Percentiles rank a stretch among this genome's conserved stretches.
Conservation (phyloP, 1,284 basidiomycete genomes). For the Retiboletus flavoniger region DNA sequence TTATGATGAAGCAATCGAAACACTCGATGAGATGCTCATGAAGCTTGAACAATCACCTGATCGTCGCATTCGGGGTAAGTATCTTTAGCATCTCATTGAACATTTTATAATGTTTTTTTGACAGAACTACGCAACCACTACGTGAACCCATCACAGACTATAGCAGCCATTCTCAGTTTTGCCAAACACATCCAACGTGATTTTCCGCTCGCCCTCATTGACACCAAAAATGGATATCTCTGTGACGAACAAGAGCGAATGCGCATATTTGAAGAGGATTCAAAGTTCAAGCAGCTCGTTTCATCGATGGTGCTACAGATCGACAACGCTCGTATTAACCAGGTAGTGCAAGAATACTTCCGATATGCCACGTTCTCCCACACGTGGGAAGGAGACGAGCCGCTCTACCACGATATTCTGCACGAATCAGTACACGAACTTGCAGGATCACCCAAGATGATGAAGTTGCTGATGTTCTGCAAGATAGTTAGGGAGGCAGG, state of each 20-base stretch:
- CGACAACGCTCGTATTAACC: slow-evolving; percentile 6
- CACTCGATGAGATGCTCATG: slow-evolving; percentile 6
- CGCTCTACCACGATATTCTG: slow-evolving; percentile 14
- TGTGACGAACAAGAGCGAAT: slow-evolving; percentile 15
- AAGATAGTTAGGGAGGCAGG: slow-evolving; percentile 12
- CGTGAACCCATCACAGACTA: slow-evolving; percentile 14
- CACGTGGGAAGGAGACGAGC: slow-evolving; percentile 24
- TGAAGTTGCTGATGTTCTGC: slow-evolving; percentile 25
- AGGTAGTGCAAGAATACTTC: slow-evolving; percentile 12
- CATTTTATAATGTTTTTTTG: background rate
- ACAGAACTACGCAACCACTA: slow-evolving; percentile 3
- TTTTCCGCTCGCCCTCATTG: slow-evolving; percentile 15
- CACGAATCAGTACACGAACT: slow-evolving; percentile 13
- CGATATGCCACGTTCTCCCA: slow-evolving; percentile 28
- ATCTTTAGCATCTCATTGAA: background rate
- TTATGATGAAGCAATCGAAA: slow-evolving; percentile 18
- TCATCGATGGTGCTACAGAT: slow-evolving; percentile 11
- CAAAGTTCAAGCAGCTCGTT: slow-evolving; percentile 18
- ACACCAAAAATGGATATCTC: slow-evolving; percentile 15
- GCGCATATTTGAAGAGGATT: slow-evolving; percentile 12
- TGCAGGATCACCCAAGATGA: slow-evolving; percentile 3
- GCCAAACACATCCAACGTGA: slow-evolving; percentile 10
- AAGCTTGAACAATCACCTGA: slow-evolving; percentile 10
- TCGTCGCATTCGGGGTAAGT: slow-evolving; percentile 9
- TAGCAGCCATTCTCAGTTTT: background rate